These are phyloP conservation scores for Aspergillus coremiiformis DNA, from an alignment of 495 filamentous ascomycete species.

Conservation along the genomic window DNA sequence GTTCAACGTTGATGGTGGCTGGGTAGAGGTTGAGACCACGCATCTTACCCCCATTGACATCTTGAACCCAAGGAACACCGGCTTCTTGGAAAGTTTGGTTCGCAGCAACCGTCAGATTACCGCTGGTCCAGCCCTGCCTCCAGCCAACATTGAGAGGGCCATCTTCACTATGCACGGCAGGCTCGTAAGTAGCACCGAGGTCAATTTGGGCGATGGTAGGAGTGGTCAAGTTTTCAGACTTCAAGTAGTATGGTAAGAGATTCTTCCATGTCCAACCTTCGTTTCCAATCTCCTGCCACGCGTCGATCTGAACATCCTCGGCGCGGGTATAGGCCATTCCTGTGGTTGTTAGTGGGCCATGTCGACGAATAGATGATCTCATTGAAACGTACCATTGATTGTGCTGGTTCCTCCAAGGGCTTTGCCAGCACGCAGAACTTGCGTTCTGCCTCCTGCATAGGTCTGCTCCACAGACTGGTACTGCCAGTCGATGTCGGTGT, in stretches of 20 bases:
- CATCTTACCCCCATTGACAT: constrained; percentile 25
- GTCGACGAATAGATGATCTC: neutral
- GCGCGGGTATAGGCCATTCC: constrained; percentile 42
- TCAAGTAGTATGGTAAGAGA: constrained; percentile 51
- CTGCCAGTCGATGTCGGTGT: constrained; percentile 45
- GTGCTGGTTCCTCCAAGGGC: constrained; percentile 46
- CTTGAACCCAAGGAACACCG: constrained; percentile 20
- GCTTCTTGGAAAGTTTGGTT: constrained; percentile 22
- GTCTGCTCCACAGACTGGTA: constrained; percentile 41
- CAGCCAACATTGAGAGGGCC: constrained; percentile 40
- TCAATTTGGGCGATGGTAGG: constrained; percentile 33
- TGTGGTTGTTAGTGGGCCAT: constrained; percentile 7
- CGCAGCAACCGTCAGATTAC: constrained; percentile 20
- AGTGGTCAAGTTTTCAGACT: constrained; percentile 30
- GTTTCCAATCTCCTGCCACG: constrained; percentile 52
- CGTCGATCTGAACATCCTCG: constrained; percentile 35
- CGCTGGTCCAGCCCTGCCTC: constrained; percentile 15
- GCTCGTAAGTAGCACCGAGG: constrained; percentile 36
- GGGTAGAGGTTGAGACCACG: constrained; percentile 30
- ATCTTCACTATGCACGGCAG: constrained; percentile 32
- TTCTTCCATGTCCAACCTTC: constrained; percentile 53
- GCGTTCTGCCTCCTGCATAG: constrained; percentile 25
- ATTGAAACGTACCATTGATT: constrained; percentile 39
- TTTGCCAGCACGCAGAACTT: constrained; percentile 41
- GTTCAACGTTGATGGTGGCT: constrained; percentile 22